Percentiles rank a stretch among this genome's conserved stretches.
These are phyloP conservation scores for Byssoonygena ceratinophila DNA, from an alignment of 2,329 filamentous ascomycete species.

Conservation along the genomic window DNA sequence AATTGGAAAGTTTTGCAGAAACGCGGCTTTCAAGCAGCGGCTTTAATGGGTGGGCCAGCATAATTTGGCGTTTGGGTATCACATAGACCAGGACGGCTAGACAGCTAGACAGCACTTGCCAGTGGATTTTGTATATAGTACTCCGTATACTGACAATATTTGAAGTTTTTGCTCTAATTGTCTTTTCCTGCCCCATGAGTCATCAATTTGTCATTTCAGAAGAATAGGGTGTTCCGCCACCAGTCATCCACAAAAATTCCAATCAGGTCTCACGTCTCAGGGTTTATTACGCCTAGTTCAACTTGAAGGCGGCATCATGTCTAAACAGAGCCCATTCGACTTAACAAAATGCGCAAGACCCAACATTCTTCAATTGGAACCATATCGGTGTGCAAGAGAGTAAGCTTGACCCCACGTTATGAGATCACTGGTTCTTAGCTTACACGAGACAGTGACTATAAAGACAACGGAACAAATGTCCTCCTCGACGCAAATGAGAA, in stretches of 20 bases:
- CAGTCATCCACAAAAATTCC: not conserved
- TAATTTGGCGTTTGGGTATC: slow-evolving; percentile 10
- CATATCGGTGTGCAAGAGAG: slow-evolving; percentile 75
- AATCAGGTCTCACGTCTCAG: not conserved
- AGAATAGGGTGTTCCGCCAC: not conserved
- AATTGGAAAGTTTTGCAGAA: not conserved
- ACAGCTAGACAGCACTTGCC: not conserved
- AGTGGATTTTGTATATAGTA: slow-evolving; percentile 9
- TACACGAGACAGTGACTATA: slow-evolving; percentile 68
- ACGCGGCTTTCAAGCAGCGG: not conserved
- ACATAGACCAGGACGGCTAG: slow-evolving; percentile 3
- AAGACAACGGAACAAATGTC: slow-evolving; percentile 92
- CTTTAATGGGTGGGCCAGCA: slow-evolving; percentile 1
- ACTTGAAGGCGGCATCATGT: slow-evolving; percentile 24
- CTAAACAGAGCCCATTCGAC: slow-evolving; percentile 51
- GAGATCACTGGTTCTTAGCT: slow-evolving; percentile 19
- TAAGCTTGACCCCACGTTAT: slow-evolving; percentile 36
- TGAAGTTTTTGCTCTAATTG: not conserved
- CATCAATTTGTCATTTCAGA: not conserved
- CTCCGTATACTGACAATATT: slow-evolving; percentile 3
- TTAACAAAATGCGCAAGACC: slow-evolving; percentile 62
- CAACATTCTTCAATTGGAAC: slow-evolving; percentile 65
- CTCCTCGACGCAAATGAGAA: slow-evolving; percentile 98
- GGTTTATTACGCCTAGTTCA: not conserved
- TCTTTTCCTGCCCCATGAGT: not conserved